Conservation (phyloP, 148 eudicot species). For the Fagopyrum homotropicum region DNA sequence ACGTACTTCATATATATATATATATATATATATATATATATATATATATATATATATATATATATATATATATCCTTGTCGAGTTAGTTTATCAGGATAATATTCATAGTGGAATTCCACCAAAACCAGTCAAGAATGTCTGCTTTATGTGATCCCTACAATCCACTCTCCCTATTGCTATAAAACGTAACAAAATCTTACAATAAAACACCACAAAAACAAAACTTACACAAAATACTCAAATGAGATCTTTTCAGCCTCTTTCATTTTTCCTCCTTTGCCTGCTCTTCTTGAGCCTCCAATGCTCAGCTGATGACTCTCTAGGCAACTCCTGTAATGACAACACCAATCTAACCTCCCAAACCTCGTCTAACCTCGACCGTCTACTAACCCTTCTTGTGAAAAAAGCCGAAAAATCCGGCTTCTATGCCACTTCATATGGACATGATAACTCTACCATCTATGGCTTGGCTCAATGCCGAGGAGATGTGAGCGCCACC, state of each 20-base stretch:
- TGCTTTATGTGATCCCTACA: background rate
- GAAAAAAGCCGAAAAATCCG: constrained; percentile 27
- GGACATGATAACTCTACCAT: constrained; percentile 31
- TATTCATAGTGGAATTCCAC: background rate
- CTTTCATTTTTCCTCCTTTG: background rate
- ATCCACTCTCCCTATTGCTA: background rate
- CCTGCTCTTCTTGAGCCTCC: constrained; percentile 6
- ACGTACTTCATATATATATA: background rate
- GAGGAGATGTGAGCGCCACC: constrained; percentile 49
- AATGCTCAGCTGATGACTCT: constrained; percentile 31
- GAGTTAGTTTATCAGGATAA: background rate
- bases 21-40: no score
- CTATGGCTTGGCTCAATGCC: constrained; percentile 80
- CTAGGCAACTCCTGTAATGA: constrained; percentile 36
- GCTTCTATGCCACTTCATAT: constrained; percentile 36
- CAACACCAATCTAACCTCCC: constrained; percentile 19
- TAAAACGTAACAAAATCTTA: background rate
- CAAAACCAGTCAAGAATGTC: constrained; percentile 1
- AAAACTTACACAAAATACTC: background rate
- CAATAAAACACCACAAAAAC: background rate
- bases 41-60: no score
- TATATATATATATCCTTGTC: background rate
- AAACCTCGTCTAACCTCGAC: constrained; percentile 41
- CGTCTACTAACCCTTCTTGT: constrained; percentile 33
- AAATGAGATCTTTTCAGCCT: background rate